phyloP scores from a whole-genome alignment of 2,329 filamentous ascomycete genomes.

The Penicillium digitatum region DNA sequence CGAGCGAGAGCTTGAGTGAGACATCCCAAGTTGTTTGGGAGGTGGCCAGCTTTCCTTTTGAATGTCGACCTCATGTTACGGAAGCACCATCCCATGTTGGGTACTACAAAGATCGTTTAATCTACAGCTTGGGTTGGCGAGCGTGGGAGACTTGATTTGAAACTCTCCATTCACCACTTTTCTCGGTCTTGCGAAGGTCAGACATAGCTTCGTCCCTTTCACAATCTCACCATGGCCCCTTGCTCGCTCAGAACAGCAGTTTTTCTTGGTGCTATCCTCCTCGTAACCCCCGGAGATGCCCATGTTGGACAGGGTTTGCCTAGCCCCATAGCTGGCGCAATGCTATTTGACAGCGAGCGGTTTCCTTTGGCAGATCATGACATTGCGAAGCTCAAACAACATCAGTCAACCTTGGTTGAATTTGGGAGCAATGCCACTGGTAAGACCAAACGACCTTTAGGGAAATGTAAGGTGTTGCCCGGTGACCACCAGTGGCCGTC shows the following conservation, averaged over 20 bases:
- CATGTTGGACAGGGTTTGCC: conserved; percentile 7
- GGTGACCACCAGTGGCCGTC: conserved; percentile 26
- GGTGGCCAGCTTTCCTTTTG: background rate
- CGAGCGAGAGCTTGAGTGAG: background rate
- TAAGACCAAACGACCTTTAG: background rate
- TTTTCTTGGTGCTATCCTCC: conserved; percentile 14
- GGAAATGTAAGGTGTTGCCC: conserved; percentile 26
- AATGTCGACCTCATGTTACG: conserved; percentile 3
- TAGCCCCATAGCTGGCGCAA: conserved; percentile 16
- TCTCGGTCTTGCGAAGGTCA: background rate
- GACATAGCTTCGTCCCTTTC: background rate
- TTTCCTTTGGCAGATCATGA: conserved; percentile 26
- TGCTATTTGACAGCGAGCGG: conserved; percentile 25
- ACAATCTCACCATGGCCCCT: conserved; percentile 8
- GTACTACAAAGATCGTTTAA: background rate
- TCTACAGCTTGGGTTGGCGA: background rate
- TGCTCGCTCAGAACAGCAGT: conserved; percentile 4
- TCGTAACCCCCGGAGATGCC: conserved; percentile 13
- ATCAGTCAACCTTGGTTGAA: conserved; percentile 18
- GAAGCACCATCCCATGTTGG: background rate
- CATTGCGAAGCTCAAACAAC: conserved; percentile 13
- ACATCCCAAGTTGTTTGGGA: background rate
- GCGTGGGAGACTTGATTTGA: background rate
- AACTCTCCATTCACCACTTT: background rate
- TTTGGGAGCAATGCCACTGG: conserved; percentile 19